Evolutionary conservation across 2,329 filamentous ascomycete genomes (phyloP).

Genomic region (Colletotrichum sansevieriae): DNA sequence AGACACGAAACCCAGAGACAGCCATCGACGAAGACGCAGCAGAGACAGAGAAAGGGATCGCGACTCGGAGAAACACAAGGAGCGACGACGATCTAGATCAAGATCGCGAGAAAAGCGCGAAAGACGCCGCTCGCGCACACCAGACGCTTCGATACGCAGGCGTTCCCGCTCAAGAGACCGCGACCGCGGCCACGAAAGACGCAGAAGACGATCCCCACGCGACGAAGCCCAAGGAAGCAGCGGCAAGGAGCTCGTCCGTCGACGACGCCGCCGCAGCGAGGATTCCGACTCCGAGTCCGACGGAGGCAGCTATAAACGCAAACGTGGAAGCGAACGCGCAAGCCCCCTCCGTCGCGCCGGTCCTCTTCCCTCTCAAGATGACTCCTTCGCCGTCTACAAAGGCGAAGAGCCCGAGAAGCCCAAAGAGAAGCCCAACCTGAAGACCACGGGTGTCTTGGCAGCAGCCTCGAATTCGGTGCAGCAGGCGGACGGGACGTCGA

Average conservation of each 20-base stretch:
- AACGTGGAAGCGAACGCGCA: conserved; percentile 39
- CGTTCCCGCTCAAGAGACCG: conserved; percentile 42
- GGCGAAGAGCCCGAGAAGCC: conserved; percentile 67
- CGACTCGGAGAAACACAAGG: conserved; percentile 26
- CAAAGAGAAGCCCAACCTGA: conserved; percentile 92
- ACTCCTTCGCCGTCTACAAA: conserved; percentile 69
- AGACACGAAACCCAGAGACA: conserved; percentile 15
- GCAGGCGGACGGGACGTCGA: conserved; percentile 78
- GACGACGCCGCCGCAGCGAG: conserved; percentile 6
- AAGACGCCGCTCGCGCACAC: conserved; percentile 37
- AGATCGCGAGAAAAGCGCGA: conserved; percentile 33
- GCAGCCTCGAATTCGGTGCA: conserved; percentile 85
- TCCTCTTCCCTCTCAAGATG: conserved; percentile 71
- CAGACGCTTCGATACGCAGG: conserved; percentile 24
- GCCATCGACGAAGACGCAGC: conserved; percentile 35
- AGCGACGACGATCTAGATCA: conserved; percentile 28
- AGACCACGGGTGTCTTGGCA: conserved; percentile 83
- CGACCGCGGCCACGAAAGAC: conserved; percentile 45
- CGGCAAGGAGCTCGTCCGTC: conserved; percentile 32
- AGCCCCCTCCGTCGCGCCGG: conserved; percentile 52
- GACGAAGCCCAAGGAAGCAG: conserved; percentile 33
- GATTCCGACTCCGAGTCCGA: conserved; percentile 46
- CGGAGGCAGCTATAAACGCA: conserved; percentile 49
- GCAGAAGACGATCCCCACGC: conserved; percentile 47
- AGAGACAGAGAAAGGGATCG: conserved; percentile 24